Evolutionary conservation across 2,329 filamentous ascomycete genomes (phyloP).

Genomic region (Metarhizium brunneum): DNA sequence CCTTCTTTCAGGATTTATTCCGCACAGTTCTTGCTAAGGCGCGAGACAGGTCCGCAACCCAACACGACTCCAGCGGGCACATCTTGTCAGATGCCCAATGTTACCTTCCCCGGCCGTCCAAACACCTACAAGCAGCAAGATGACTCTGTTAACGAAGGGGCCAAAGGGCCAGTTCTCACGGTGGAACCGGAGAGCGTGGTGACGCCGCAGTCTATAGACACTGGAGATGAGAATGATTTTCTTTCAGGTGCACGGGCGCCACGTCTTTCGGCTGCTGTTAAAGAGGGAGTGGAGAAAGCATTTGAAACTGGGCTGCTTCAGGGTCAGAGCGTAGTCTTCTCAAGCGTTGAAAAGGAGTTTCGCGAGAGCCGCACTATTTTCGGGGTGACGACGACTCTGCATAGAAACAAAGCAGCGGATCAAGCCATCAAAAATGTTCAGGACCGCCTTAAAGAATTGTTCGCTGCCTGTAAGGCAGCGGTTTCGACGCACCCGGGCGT

Average conservation of each 20-base stretch:
- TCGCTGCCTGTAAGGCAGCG: neutral
- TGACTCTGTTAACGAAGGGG: neutral
- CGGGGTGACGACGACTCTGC: neutral
- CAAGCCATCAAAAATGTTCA: neutral
- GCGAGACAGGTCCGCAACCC: neutral
- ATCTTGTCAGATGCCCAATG: neutral
- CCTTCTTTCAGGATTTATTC: neutral
- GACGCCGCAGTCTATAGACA: neutral
- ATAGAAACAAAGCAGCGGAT: neutral
- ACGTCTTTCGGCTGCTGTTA: neutral
- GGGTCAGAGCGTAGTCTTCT: neutral
- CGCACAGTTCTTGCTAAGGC: neutral
- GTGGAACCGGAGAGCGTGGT: neutral
- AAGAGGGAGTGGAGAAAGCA: neutral
- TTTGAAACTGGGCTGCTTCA: neutral
- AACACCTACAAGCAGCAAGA: neutral
- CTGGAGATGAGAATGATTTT: neutral
- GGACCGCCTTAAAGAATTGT: neutral
- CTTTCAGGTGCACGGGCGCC: neutral
- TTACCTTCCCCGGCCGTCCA: neutral
- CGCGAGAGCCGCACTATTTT: neutral
- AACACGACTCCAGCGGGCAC: no score
- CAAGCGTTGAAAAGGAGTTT: neutral
- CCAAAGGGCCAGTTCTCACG: neutral
- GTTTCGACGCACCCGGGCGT: neutral